phyloP scores from a whole-genome alignment of 2,329 filamentous ascomycete species.

The Mariannaea sp. region DNA sequence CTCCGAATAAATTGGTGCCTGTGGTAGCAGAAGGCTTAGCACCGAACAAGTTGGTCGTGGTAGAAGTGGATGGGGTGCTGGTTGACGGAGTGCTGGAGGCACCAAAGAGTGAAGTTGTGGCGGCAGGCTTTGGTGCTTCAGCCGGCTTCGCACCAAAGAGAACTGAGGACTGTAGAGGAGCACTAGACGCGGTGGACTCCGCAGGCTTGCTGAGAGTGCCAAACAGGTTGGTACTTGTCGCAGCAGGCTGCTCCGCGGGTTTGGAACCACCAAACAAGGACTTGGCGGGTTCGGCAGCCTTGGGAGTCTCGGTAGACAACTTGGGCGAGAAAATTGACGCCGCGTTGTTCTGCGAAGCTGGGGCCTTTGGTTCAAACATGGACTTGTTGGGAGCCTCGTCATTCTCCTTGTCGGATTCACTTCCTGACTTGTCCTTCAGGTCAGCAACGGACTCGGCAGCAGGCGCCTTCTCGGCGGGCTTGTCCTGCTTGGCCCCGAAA shows the following conservation, averaged over 20 bases:
- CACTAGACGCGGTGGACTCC: conserved; percentile 33
- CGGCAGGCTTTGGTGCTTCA: conserved; percentile 30
- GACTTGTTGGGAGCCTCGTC: conserved; percentile 44
- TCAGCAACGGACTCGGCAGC: conserved; percentile 29
- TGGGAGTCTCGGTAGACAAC: conserved; percentile 37
- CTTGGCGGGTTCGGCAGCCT: conserved; percentile 38
- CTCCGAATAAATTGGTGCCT: conserved; percentile 41
- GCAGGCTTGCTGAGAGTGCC: conserved; percentile 42
- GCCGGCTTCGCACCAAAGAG: conserved; percentile 44
- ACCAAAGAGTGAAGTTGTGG: conserved; percentile 45
- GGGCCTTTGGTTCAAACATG: conserved; percentile 40
- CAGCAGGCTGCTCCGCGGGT: conserved; percentile 27
- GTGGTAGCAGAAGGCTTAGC: conserved; percentile 33
- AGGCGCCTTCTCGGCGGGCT: conserved; percentile 37
- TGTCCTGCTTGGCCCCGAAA: conserved; percentile 45
- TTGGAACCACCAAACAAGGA: conserved; percentile 37
- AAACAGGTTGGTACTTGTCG: conserved; percentile 45
- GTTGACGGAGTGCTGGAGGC: conserved; percentile 21
- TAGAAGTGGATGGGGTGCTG: conserved; percentile 22
- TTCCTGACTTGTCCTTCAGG: conserved; percentile 41
- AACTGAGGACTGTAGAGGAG: conserved; percentile 37
- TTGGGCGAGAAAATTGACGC: conserved; percentile 43
- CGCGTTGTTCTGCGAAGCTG: conserved; percentile 38
- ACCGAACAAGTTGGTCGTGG: conserved; percentile 33
- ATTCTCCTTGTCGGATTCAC: conserved; percentile 53